Evolutionary conservation across 2,329 filamentous ascomycete genomes (phyloP).

Genomic region (Ilyonectria sp.): DNA sequence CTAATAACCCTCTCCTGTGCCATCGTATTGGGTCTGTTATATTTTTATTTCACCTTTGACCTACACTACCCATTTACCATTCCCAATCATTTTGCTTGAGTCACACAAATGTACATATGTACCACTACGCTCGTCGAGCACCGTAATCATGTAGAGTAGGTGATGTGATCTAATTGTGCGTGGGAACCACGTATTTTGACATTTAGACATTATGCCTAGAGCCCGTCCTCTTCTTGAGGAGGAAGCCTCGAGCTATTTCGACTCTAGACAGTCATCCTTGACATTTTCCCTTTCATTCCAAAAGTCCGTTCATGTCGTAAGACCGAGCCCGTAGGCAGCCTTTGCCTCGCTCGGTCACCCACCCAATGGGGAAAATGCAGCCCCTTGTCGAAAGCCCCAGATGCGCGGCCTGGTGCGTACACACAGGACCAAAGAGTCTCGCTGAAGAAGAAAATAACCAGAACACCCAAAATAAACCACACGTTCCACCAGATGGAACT

Average conservation of each 20-base stretch:
- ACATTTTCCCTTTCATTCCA: constrained; percentile 39
- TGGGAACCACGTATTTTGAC: constrained; percentile 20
- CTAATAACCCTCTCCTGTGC: not conserved
- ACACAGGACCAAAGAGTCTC: constrained; percentile 45
- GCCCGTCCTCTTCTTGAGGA: constrained; percentile 30
- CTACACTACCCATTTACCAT: not conserved
- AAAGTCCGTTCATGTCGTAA: constrained; percentile 43
- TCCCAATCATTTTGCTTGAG: not conserved
- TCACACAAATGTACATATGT: not conserved
- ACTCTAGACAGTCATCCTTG: constrained; percentile 33
- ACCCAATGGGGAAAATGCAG: constrained; percentile 38
- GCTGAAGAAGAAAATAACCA: constrained; percentile 32
- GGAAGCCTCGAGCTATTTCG: constrained; percentile 32
- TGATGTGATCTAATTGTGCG: not conserved
- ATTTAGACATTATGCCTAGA: constrained; percentile 46
- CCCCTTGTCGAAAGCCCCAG: constrained; percentile 33
- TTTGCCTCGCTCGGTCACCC: constrained; percentile 31
- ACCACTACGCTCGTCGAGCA: not conserved
- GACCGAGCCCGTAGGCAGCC: constrained; percentile 32
- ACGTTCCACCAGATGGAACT: constrained; percentile 25
- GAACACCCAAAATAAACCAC: constrained; percentile 23
- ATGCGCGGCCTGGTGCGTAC: constrained; percentile 44
- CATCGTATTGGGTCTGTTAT: not conserved
- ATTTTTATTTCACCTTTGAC: not conserved
- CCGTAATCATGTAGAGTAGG: not conserved